Conservation (phyloP, 768 basidiomycete genomes). For the Lactarius hatsudake region DNA sequence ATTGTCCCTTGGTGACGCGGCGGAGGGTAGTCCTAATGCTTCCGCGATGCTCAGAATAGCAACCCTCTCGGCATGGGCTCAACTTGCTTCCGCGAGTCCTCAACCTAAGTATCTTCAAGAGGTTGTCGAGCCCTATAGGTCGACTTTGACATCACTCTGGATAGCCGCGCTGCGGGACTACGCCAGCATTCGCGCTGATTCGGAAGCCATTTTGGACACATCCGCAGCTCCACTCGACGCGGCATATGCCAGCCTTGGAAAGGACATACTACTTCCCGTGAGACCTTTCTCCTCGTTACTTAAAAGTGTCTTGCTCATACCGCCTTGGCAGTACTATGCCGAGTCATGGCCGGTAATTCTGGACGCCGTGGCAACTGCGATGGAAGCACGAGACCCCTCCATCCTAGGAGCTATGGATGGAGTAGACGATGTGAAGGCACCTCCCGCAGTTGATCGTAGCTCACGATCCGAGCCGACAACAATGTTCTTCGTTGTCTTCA, state of each 20-base stretch:
- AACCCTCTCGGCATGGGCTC: constrained; percentile 92
- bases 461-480: constrained; percentile 62
- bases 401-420: constrained; percentile 84
- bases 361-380: constrained; percentile 77
- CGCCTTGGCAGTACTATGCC: constrained; percentile 70
- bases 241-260: constrained; percentile 83
- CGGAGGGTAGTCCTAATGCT: constrained; percentile 88
- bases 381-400: constrained; percentile 65
- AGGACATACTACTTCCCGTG: constrained; percentile 89
- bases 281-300: constrained; percentile 33
- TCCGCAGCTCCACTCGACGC: constrained; percentile 74
- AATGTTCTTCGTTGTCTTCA: constrained; percentile 88
- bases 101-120: constrained; percentile 73
- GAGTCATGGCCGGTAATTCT: constrained; percentile 80
- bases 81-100: constrained; percentile 75
- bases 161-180: constrained; percentile 87
- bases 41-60: constrained; percentile 93
- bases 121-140: constrained; percentile 78
- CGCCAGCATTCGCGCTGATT: constrained; percentile 84
- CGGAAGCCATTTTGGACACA: constrained; percentile 77
- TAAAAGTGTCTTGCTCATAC: constrained; percentile 5
- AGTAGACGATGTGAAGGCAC: constrained; percentile 40
- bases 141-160: constrained; percentile 80
- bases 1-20: constrained; percentile 81
- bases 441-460: constrained; percentile 29